Evolutionary conservation across 106 monocot species (phyloP).

Genomic region (Acorus calamus): DNA sequence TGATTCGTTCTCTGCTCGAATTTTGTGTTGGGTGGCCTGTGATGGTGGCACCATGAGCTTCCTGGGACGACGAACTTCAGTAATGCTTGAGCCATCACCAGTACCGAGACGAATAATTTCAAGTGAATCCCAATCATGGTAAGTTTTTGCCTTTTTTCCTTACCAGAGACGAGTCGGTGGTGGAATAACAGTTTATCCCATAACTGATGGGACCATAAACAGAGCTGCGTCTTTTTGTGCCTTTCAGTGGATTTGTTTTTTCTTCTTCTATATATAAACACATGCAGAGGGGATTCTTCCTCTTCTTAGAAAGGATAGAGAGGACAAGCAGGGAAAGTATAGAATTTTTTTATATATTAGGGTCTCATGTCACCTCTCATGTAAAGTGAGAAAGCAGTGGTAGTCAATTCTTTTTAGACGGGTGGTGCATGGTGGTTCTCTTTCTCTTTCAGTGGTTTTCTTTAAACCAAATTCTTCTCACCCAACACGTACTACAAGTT

Average conservation of each 20-base stretch:
- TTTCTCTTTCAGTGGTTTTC: slow-evolving; percentile 18
- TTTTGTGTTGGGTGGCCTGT: slow-evolving; percentile 15
- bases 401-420: slow-evolving; percentile 8
- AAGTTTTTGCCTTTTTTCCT: background rate
- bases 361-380: slow-evolving; percentile 13
- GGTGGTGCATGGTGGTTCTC: slow-evolving; percentile 11
- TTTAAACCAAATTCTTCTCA: slow-evolving; percentile 1
- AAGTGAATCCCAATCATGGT: slow-evolving; percentile 11
- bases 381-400: background rate
- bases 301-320: background rate
- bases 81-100: slow-evolving; percentile 7
- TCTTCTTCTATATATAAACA: background rate
- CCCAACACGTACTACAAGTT: background rate
- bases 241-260: too few species aligned
- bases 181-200: background rate
- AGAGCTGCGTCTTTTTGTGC: too few species aligned
- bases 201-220: slow-evolving; percentile 9
- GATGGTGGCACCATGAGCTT: slow-evolving; percentile 29
- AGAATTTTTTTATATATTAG: background rate
- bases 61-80: slow-evolving; percentile 13
- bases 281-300: background rate
- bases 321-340: background rate
- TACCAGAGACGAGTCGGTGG: background rate
- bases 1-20: slow-evolving; percentile 55
- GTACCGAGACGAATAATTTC: slow-evolving; percentile 20